phyloP scores from a whole-genome alignment of 2,329 filamentous ascomycete genomes.

The Clarireedia hainanense region DNA sequence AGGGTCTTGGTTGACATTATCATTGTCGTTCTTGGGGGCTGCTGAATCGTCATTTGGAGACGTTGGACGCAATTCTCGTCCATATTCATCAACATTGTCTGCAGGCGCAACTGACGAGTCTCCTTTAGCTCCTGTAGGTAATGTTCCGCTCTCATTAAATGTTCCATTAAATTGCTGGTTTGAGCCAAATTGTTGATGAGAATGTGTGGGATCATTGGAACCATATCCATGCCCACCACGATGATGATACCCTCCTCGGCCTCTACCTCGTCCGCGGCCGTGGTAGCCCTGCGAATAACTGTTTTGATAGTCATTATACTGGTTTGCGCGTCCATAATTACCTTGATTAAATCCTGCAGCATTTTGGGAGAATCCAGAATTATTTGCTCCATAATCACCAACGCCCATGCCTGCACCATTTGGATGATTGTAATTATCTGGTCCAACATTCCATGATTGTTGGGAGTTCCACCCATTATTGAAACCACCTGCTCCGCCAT shows the following conservation, averaged over 20 bases:
- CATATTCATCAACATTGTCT: constrained; percentile 30
- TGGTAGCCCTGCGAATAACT: constrained; percentile 49
- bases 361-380: constrained; percentile 55
- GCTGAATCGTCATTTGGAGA: constrained; percentile 11
- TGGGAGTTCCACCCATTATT: constrained; percentile 76
- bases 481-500: constrained; percentile 55
- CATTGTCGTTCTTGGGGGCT: background rate
- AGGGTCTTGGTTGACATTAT: constrained; percentile 1
- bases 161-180: constrained; percentile 22
- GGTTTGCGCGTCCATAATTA: constrained; percentile 64
- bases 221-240: constrained; percentile 26
- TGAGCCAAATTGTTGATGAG: constrained; percentile 23
- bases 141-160: constrained; percentile 24
- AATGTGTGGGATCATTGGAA: constrained; percentile 25
- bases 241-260: constrained; percentile 25
- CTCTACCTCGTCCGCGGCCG: constrained; percentile 32
- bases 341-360: constrained; percentile 70
- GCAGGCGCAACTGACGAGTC: constrained; percentile 15
- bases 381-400: constrained; percentile 75
- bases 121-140: constrained; percentile 26
- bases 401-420: constrained; percentile 70
- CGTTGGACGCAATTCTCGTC: constrained; percentile 28
- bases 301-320: constrained; percentile 68
- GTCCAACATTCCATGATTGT: constrained; percentile 73
- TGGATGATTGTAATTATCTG: constrained; percentile 86